Percentiles rank a stretch among this genome's conserved stretches.
phyloP scores from a whole-genome alignment of 495 filamentous ascomycete species.

The Daldinia bambusicola region DNA sequence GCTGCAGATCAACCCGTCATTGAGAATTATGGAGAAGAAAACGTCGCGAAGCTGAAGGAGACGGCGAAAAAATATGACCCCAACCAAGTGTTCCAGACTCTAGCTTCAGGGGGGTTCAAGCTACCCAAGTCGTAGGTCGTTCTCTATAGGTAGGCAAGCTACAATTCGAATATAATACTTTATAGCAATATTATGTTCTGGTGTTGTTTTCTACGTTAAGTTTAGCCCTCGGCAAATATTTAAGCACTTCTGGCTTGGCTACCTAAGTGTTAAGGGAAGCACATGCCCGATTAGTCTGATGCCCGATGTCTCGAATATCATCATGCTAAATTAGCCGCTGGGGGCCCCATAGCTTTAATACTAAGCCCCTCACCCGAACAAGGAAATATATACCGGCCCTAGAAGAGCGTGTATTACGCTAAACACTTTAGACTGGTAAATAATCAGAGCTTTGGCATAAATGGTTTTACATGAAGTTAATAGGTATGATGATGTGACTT shows the following conservation, averaged over 20 bases:
- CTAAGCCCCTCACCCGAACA: slow-evolving; percentile 3
- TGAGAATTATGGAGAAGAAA: slow-evolving; percentile 41
- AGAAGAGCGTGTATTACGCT: slow-evolving; percentile 2
- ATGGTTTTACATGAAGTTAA: background rate
- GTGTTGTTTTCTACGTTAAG: background rate
- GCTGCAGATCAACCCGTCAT: slow-evolving; percentile 40
- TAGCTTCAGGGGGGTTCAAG: slow-evolving; percentile 51
- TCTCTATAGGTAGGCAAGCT: slow-evolving; percentile 4
- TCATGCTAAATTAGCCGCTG: background rate
- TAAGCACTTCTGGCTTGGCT: background rate
- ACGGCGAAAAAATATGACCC: slow-evolving; percentile 50
- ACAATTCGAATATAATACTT: slow-evolving; percentile 11
- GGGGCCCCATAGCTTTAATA: background rate
- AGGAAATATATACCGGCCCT: slow-evolving; percentile 22
- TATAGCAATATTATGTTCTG: background rate
- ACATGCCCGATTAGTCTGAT: too few relatives aligned
- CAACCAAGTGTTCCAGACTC: slow-evolving; percentile 41
- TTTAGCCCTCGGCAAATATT: background rate
- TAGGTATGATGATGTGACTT: background rate
- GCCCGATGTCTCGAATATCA: background rate
- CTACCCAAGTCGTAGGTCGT: slow-evolving; percentile 22
- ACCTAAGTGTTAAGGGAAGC: too few relatives aligned
- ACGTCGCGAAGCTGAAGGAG: slow-evolving; percentile 43
- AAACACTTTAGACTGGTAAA: background rate
- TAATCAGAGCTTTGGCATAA: background rate